A percentile compares a stretch with the other conserved stretches of the same genome.
Evolutionary conservation across 2,329 filamentous ascomycete species (phyloP).

Genomic region (Fusarium proliferatum): DNA sequence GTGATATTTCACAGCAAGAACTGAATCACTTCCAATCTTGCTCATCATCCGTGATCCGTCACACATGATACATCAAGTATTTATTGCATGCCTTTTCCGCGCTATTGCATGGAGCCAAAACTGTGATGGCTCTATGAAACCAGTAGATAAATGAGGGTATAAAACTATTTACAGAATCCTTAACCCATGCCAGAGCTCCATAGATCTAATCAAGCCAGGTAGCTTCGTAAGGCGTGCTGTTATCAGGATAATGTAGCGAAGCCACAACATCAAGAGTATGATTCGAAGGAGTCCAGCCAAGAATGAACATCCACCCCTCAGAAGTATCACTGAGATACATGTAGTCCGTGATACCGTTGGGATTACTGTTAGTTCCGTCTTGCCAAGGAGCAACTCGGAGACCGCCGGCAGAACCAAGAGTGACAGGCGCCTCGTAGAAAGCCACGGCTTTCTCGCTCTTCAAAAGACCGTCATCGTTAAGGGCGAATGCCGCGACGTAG

Average conservation of each 20-base stretch:
- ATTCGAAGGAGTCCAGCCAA: background rate
- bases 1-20: background rate
- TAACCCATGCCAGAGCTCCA: background rate
- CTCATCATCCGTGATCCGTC: accelerated
- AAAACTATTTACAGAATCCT: too few relatives aligned
- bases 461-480: background rate
- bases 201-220: background rate
- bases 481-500: background rate
- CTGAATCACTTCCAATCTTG: background rate
- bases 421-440: conserved; percentile 7
- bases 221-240: conserved; percentile 2
- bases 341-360: background rate
- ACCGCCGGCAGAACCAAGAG: conserved; percentile 1
- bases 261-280: background rate
- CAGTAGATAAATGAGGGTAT: background rate
- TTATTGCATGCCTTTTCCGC: background rate
- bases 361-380: background rate
- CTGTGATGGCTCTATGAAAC: background rate
- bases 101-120: background rate
- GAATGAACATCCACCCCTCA: background rate
- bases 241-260: background rate
- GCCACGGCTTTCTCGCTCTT: background rate
- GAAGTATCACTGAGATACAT: conserved; percentile 9
- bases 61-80: background rate
- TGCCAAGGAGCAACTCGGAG: background rate